phyloP scores from a whole-genome alignment of 345 rosid species.

The Eucalyptus sp. region DNA sequence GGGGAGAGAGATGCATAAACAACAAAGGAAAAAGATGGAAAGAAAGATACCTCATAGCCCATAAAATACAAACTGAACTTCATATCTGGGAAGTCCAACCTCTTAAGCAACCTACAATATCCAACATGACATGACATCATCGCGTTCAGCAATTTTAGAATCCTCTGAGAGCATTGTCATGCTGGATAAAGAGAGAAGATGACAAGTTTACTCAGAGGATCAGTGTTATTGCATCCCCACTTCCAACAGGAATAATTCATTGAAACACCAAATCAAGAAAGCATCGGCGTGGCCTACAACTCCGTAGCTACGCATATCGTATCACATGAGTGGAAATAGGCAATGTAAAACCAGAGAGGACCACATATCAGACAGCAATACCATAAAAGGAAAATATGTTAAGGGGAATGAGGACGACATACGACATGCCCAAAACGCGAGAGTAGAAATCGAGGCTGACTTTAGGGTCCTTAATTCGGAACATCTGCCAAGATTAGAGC shows the following conservation, averaged over 20 bases:
- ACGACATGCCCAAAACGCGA: slow-evolving; percentile 95
- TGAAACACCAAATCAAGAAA: not conserved
- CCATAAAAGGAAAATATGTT: not conserved
- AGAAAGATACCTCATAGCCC: slow-evolving; percentile 69
- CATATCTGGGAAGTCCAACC: slow-evolving; percentile 84
- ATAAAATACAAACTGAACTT: slow-evolving; percentile 82
- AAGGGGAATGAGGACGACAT: slow-evolving; percentile 12
- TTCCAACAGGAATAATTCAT: not conserved
- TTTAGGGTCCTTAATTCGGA: slow-evolving; percentile 89
- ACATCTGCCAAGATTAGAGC: slow-evolving; percentile 46
- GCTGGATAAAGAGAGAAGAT: not conserved
- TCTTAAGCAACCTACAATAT: slow-evolving; percentile 65
- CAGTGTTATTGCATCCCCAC: not conserved
- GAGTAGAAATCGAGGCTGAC: slow-evolving; percentile 82
- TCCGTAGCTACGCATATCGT: not conserved
- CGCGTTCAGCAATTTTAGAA: not conserved
- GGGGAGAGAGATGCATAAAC: not conserved
- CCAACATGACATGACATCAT: not conserved
- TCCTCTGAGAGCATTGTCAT: not conserved
- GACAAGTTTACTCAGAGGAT: not conserved
- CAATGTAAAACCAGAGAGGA: not conserved
- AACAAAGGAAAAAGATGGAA: not conserved
- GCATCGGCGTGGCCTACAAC: not conserved
- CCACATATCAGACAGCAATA: not conserved
- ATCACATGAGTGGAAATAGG: not conserved